phyloP scores from a whole-genome alignment of 345 rosid genomes.

The Eucalyptus leucophloia region DNA sequence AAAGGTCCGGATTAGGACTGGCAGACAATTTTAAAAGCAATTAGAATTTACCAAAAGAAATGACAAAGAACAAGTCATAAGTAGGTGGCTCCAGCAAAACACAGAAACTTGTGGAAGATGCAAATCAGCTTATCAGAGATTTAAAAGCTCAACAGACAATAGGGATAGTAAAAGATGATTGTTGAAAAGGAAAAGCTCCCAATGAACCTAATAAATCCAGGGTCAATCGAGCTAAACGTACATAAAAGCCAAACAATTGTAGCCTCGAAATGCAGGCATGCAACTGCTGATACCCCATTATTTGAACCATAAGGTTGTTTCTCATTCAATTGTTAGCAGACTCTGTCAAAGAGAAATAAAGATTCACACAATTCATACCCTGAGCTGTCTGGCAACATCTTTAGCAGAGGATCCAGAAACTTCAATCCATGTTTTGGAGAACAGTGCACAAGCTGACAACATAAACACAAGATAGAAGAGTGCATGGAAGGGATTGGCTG shows the following conservation, averaged over 20 bases:
- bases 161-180: background rate
- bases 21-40: background rate
- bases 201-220: background rate
- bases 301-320: background rate
- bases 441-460: constrained; percentile 76
- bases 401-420: constrained; percentile 82
- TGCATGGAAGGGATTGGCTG: constrained; percentile 91
- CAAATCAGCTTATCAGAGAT: background rate
- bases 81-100: background rate
- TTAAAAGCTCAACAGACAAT: background rate
- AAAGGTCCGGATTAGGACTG: background rate
- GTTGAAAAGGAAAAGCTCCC: background rate
- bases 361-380: constrained; percentile 17
- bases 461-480: constrained; percentile 69
- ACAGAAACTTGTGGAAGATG: background rate
- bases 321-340: background rate
- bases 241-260: background rate
- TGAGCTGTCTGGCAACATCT: constrained; percentile 86
- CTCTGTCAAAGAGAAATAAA: background rate
- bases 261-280: background rate
- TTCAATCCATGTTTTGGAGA: constrained; percentile 91
- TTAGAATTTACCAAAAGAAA: background rate
- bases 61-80: background rate
- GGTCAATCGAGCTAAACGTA: background rate
- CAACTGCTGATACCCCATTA: background rate